A percentile compares a stretch with the other conserved stretches of the same genome.
phyloP scores from a whole-genome alignment of 495 filamentous ascomycete genomes.

The Geoglossum glabrum region DNA sequence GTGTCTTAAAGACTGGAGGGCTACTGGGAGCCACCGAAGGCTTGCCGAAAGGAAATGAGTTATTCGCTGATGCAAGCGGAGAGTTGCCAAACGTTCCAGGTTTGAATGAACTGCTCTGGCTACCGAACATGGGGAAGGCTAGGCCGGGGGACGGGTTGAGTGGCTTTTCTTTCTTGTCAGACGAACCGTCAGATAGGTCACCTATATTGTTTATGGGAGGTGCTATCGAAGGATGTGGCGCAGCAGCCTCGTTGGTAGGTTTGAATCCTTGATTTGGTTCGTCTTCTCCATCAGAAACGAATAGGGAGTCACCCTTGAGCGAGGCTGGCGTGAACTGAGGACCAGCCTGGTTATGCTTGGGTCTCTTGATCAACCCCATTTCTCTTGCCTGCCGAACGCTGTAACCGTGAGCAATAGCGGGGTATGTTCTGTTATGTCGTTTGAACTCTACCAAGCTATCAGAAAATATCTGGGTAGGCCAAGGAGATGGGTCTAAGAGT shows the following conservation, averaged over 20 bases:
- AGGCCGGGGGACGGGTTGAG: neutral
- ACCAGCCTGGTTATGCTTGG: constrained; percentile 4
- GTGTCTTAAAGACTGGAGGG: neutral
- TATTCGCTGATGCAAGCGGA: neutral
- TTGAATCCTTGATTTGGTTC: neutral
- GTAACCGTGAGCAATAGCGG: constrained; percentile 31
- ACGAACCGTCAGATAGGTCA: neutral
- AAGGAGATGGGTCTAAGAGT: constrained; percentile 5
- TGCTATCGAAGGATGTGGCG: neutral
- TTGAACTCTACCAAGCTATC: constrained; percentile 29
- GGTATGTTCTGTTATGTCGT: constrained; percentile 26
- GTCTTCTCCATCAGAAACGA: neutral
- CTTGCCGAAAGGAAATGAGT: neutral
- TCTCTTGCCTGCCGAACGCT: constrained; percentile 26
- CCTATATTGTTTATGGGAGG: neutral
- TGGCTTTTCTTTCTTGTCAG: no score
- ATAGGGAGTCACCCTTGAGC: neutral
- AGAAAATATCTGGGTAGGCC: constrained; percentile 28
- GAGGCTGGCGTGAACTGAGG: neutral
- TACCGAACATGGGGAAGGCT: neutral
- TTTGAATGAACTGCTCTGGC: neutral
- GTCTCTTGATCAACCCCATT: constrained; percentile 26
- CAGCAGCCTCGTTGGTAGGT: neutral
- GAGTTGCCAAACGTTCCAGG: neutral
- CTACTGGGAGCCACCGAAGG: neutral